Evolutionary conservation across 371 early-diverging fungal genomes (phyloP).

Genomic region (Syncephalastrum racemosum): DNA sequence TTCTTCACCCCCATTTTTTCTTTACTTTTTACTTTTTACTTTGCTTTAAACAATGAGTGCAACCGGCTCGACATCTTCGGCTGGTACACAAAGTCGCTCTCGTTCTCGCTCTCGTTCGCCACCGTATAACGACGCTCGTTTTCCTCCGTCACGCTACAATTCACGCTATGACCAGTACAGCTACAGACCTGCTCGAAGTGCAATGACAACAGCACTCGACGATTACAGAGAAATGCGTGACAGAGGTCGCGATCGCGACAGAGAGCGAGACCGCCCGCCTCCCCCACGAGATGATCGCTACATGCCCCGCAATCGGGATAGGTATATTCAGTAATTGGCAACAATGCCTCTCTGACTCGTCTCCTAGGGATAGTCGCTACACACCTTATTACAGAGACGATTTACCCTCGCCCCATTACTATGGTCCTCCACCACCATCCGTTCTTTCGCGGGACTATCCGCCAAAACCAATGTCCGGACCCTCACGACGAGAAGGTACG

Average conservation of each 20-base stretch:
- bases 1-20: too few species aligned
- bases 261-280: constrained; percentile 38
- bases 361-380: constrained; percentile 36
- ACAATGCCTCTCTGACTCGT: constrained; percentile 4
- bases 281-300: constrained; percentile 47
- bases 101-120: constrained; percentile 52
- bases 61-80: constrained; percentile 53
- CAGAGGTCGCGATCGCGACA: constrained; percentile 49
- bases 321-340: constrained; percentile 16
- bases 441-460: constrained; percentile 30
- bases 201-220: constrained; percentile 42
- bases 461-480: constrained; percentile 22
- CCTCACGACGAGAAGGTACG: constrained; percentile 41
- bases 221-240: constrained; percentile 53
- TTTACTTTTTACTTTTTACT: too few species aligned
- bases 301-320: constrained; percentile 31
- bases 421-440: constrained; percentile 27
- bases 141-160: constrained; percentile 43
- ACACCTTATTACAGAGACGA: constrained; percentile 51
- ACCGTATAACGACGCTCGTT: constrained; percentile 45
- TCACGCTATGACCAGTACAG: constrained; percentile 41
- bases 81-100: constrained; percentile 48
- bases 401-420: constrained; percentile 32
- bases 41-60: constrained; percentile 34
- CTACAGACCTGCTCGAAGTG: constrained; percentile 35